Conservation (phyloP, 257 asterid genomes). For the Ophiorrhiza pumila region DNA sequence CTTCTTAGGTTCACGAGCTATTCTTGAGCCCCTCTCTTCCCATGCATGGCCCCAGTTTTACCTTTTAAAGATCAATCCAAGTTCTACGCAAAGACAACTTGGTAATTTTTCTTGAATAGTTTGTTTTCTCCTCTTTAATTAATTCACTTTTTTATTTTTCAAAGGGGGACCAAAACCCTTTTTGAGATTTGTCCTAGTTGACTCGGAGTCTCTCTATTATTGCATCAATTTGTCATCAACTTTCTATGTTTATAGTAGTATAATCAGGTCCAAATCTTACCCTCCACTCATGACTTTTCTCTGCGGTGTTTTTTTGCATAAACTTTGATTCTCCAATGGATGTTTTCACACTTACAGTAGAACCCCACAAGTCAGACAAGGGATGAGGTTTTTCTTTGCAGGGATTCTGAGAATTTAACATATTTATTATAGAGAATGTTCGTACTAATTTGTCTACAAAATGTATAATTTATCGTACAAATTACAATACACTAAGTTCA, state of each 20-base stretch:
- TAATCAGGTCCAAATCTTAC: conserved; percentile 1
- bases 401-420: no score
- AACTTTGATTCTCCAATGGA: not conserved
- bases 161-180: not conserved
- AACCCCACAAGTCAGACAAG: not conserved
- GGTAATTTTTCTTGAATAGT: not conserved
- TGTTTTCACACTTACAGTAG: not conserved
- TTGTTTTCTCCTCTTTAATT: not conserved
- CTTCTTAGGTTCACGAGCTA: conserved; percentile 2
- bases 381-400: no score
- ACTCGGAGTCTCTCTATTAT: not conserved
- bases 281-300: conserved; percentile 1
- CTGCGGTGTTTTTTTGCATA: not conserved
- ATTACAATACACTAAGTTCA: no score
- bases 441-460: no score
- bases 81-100: not conserved
- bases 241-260: not conserved
- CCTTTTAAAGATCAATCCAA: conserved; percentile 11
- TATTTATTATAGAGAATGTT: no score
- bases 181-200: not conserved
- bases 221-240: not conserved
- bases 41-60: not conserved
- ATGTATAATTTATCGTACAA: no score
- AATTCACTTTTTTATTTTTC: not conserved
- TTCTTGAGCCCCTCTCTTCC: conserved; percentile 8